A percentile compares a stretch with the other conserved stretches of the same genome.
phyloP scores from a whole-genome alignment of 2,329 filamentous ascomycete genomes.

The Claviceps maximensis region DNA sequence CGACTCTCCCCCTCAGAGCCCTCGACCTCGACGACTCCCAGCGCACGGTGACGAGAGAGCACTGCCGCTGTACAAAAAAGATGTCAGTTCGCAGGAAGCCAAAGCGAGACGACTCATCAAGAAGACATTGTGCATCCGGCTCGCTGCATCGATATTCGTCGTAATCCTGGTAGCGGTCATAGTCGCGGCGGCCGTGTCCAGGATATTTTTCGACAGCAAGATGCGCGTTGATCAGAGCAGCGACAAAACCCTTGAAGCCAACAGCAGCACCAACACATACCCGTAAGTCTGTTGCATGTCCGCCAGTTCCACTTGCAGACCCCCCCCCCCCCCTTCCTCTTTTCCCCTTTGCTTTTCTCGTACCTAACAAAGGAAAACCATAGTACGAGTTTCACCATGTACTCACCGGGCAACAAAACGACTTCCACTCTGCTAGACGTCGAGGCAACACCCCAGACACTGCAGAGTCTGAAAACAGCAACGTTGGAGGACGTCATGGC shows the following conservation, averaged over 20 bases:
- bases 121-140: slow-evolving; percentile 10
- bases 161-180: slow-evolving; percentile 12
- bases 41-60: slow-evolving; percentile 7
- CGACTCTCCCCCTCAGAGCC: slow-evolving; percentile 3
- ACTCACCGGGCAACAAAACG: background rate
- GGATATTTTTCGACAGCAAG: slow-evolving; percentile 8
- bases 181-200: slow-evolving; percentile 13
- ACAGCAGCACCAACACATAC: background rate
- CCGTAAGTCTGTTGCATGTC: background rate
- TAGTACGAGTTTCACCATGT: slow-evolving; percentile 6
- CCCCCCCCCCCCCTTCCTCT: background rate
- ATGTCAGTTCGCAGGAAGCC: background rate
- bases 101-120: slow-evolving; percentile 7
- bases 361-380: slow-evolving; percentile 1
- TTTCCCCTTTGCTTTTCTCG: background rate
- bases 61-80: slow-evolving; percentile 9
- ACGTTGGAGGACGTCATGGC: background rate
- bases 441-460: background rate
- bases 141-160: slow-evolving; percentile 13
- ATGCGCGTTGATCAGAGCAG: background rate
- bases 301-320: no score
- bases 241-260: background rate
- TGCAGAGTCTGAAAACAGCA: background rate
- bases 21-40: background rate
- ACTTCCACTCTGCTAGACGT: background rate